Conservation (phyloP, 2,329 filamentous ascomycete species). For the Ophiocordyceps australis region DNA sequence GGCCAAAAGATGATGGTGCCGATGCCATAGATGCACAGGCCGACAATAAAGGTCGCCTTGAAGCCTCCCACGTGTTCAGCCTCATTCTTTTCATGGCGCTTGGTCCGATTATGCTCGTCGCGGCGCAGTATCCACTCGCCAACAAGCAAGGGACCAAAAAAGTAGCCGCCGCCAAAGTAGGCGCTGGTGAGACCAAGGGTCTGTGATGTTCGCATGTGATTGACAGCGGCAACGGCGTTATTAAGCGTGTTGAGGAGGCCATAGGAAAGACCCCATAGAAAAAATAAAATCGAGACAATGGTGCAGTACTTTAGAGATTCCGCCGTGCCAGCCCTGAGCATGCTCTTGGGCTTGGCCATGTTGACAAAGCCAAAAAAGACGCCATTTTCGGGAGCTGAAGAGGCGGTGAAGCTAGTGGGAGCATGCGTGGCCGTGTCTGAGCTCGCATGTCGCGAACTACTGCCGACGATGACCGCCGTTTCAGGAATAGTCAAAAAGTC, state of each 20-base stretch:
- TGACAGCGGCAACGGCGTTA: constrained; percentile 43
- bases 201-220: constrained; percentile 40
- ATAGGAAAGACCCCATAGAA: constrained; percentile 83
- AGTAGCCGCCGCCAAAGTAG: constrained; percentile 54
- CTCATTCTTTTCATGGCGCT: constrained; percentile 16
- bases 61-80: constrained; percentile 43
- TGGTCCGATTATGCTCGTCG: constrained; percentile 39
- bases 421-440: constrained; percentile 4
- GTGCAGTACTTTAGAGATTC: constrained; percentile 57
- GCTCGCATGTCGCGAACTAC: neutral
- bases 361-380: constrained; percentile 66
- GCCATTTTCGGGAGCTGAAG: constrained; percentile 21
- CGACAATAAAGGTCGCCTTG: constrained; percentile 63
- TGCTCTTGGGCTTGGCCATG: constrained; percentile 48
- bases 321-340: constrained; percentile 41
- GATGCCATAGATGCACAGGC: constrained; percentile 54
- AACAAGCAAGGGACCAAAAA: constrained; percentile 50
- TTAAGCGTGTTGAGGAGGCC: constrained; percentile 74
- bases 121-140: constrained; percentile 53
- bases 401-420: constrained; percentile 13
- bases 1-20: constrained; percentile 82
- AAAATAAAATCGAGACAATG: constrained; percentile 65
- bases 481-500: constrained; percentile 29
- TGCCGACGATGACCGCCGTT: constrained; percentile 5
- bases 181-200: constrained; percentile 49